These are phyloP conservation scores for Excoecaria agallocha DNA, from an alignment of 345 rosid genomes.

Conservation along the genomic window DNA sequence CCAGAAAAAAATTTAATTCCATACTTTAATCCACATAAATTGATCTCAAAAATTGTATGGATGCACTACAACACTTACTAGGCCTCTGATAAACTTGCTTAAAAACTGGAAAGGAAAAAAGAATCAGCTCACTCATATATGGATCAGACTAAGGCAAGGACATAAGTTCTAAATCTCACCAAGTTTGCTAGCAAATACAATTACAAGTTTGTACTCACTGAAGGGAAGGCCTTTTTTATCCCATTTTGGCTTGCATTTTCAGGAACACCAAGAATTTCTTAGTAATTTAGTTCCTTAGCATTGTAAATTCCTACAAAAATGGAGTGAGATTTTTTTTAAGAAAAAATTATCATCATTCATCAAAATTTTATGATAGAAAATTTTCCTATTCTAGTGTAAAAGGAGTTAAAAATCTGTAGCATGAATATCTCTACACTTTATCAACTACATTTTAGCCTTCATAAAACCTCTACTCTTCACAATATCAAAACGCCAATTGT, in stretches of 20 bases:
- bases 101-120: background rate
- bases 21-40: background rate
- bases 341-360: background rate
- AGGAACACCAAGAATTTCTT: constrained; percentile 77
- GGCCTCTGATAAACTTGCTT: background rate
- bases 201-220: constrained; percentile 37
- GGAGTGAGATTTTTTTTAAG: background rate
- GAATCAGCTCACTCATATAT: background rate
- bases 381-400: background rate
- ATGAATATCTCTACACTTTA: constrained; percentile 48
- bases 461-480: constrained; percentile 33
- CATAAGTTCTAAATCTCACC: background rate
- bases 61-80: background rate
- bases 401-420: constrained; percentile 48
- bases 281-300: constrained; percentile 48
- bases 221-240: constrained; percentile 78
- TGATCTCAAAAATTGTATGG: background rate
- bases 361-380: background rate
- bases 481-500: constrained; percentile 33
- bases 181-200: background rate
- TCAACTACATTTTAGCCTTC: constrained; percentile 27
- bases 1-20: background rate
- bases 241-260: constrained; percentile 67
- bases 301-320: constrained; percentile 38
- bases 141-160: background rate